Evolutionary conservation across 345 rosid species (phyloP).

Genomic region (Schrenkiella parvula): DNA sequence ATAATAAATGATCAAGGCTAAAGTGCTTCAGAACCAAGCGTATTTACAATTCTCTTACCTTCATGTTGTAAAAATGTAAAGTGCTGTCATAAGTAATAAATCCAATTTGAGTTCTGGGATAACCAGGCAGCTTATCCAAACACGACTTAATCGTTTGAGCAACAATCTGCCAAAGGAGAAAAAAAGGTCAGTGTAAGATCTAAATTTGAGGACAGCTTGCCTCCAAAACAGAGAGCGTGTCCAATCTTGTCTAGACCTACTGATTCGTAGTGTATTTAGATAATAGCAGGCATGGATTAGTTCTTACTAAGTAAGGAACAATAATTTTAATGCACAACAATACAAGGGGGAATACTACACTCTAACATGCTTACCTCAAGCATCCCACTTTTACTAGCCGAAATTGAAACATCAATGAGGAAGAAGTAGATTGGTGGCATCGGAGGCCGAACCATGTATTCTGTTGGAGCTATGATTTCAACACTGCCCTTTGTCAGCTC

Average conservation of each 20-base stretch:
- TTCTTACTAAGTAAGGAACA: neutral
- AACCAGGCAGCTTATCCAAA: conserved; percentile 94
- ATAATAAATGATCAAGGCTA: neutral
- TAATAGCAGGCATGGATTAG: neutral
- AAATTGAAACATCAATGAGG: conserved; percentile 90
- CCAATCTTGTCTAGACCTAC: conserved; percentile 1
- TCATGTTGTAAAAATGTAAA: conserved; percentile 93
- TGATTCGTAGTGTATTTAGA: neutral
- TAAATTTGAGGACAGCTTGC: conserved; percentile 1
- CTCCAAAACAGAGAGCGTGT: neutral
- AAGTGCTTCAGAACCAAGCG: neutral
- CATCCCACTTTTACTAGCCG: conserved; percentile 94
- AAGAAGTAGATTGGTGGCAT: conserved; percentile 97
- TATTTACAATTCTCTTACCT: conserved; percentile 50
- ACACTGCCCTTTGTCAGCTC: conserved; percentile 94
- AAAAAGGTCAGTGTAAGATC: conserved; percentile 1
- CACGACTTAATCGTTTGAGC: conserved; percentile 92
- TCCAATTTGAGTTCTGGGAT: conserved; percentile 97
- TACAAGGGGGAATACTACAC: neutral
- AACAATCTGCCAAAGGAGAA: conserved; percentile 54
- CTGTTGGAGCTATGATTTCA: conserved; percentile 96
- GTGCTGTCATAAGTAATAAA: conserved; percentile 98
- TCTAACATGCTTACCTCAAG: conserved; percentile 68
- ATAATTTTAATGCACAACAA: neutral
- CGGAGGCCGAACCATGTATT: conserved; percentile 99